Evolutionary conservation across 305 asterid species (phyloP), one percentile per base, ranked within the genome.

Genomic region (Nicotiana rustica): DNA sequence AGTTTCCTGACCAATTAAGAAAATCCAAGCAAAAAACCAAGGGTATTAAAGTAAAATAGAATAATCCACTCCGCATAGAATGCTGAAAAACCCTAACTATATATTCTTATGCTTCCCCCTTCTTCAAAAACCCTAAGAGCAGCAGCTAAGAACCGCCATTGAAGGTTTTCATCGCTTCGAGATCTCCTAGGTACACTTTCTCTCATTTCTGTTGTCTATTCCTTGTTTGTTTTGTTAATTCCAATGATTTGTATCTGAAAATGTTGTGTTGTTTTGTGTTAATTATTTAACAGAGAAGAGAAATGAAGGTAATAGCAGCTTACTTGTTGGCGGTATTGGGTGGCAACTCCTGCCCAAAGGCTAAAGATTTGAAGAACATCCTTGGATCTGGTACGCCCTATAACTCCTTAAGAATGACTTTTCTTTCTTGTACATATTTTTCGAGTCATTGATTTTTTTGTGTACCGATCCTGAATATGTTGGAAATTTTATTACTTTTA

Each of bases 281-380:
- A 19, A 56, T 79, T 56, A 84, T 49, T 13, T 56, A 18, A 65
- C 60, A 18, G 57, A 41, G 35, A 9, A 70, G 47, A 86, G 91
- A 75, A 18, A 90, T 90, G 93, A 90, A 90, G 93, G 83, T 89
- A 44, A 33, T 91, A 6, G 92, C 93, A 35, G 89, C 93, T 29
- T 90, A 88, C 85, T 82, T 90, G 89, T 86, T 90, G 88, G 93
- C 91, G 29, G 87, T 88, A 9, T 86, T 90, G 88, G 93, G 93
- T 17, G 93, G 91, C 81, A 88, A 88, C 62, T 2, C 87, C 87
- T 2, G 60, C 49, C 94, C 94, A 14, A 68, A 90, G 8, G 88
- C 89, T 44, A 86, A 69, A 9, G 92, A 90, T 73, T 83, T 90
- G 82, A 82, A 82, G 85, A 29, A 80, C 25, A 88, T 90, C 81